Base-by-base conservation (phyloP, 495 filamentous ascomycete species). In the Cenococcum geophilum region DNA sequence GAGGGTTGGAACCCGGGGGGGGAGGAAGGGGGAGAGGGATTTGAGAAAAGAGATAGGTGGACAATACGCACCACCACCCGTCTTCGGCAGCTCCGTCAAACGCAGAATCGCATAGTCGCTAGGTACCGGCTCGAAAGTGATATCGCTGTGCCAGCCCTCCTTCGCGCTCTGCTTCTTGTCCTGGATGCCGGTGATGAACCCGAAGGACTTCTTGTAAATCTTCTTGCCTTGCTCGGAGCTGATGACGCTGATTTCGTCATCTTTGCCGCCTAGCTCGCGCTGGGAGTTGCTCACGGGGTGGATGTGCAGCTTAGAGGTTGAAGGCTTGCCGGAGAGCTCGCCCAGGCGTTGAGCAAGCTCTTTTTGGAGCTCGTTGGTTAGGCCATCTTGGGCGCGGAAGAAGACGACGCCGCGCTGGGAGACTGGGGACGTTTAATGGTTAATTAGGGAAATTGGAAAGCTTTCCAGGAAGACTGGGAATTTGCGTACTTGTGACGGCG, bases 391-490 rank as follows among this genome's bases (percentile, higher is more conserved):
- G 37, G 82, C 79, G 27, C 88, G 86, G 76, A 93, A 89, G 77
- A 90, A 91, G 43, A 92, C 89, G 0, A 93, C 89, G 2, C 88
- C 87, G 0, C 88, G 83, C 64, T 86, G 83, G 16, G 88, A 92
- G 65, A 93, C 88, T 91, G 43, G 47, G 11, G 5, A 18, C 14
- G 25, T 11, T 21, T 23, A 35, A 16, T 57, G 53, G 45, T 14
- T 45, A 60, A 45, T 14, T 14, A 45, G 11, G 12, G 11, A 4
- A 14, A 1, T 45, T 10, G 18, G 3, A 1, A 45, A 6, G 6
- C 3, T 6, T 6, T 32, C 10, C 8, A 9, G 23, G 20, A 1
- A 20, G 25, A n/a, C 5, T 16, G 1, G 49, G 8, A 52, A 8
- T 9, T 25, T 5, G 49, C 18, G 14, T 35, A 66, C 63, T 48